Evolutionary conservation across 306 rosid species (phyloP).

Genomic region (Cyamopsis tetragonoloba): DNA sequence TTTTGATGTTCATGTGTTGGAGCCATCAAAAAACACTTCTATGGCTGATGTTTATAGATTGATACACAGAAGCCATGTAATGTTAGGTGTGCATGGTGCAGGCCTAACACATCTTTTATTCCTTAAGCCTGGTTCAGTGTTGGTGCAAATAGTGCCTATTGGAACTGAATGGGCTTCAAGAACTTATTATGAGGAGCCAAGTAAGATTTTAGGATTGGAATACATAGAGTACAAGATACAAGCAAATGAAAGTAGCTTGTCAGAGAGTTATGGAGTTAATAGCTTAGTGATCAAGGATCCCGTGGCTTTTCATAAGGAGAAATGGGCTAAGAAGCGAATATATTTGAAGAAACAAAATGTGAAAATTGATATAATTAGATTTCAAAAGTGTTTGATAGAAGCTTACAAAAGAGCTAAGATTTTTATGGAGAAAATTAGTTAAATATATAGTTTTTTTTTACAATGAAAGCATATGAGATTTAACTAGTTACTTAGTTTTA

Average conservation of each 20-base stretch:
- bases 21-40: neutral
- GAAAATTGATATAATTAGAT: conserved; percentile 21
- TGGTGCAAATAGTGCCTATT: conserved; percentile 51
- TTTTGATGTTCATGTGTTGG: conserved; percentile 34
- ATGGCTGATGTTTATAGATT: conserved; percentile 8
- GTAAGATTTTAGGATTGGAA: conserved; percentile 22
- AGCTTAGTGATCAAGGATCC: conserved; percentile 33
- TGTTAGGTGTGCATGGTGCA: conserved; percentile 56
- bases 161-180: conserved; percentile 37
- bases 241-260: conserved; percentile 33
- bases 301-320: neutral
- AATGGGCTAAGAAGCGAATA: neutral
- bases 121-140: conserved; percentile 23
- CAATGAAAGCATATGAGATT: no score
- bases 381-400: conserved; percentile 11
- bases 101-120: conserved; percentile 47
- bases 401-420: conserved; percentile 16
- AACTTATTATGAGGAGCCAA: conserved; percentile 25
- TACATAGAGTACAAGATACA: conserved; percentile 32
- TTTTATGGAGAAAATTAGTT: neutral
- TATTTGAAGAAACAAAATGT: conserved; percentile 32
- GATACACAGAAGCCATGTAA: conserved; percentile 32
- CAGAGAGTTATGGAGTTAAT: conserved; percentile 21
- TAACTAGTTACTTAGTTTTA: no score
- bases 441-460: no score